Evolutionary conservation across 2,329 filamentous ascomycete species (phyloP), one percentile per base, ranked within the genome.

Genomic region (Remersonia thermophila): DNA sequence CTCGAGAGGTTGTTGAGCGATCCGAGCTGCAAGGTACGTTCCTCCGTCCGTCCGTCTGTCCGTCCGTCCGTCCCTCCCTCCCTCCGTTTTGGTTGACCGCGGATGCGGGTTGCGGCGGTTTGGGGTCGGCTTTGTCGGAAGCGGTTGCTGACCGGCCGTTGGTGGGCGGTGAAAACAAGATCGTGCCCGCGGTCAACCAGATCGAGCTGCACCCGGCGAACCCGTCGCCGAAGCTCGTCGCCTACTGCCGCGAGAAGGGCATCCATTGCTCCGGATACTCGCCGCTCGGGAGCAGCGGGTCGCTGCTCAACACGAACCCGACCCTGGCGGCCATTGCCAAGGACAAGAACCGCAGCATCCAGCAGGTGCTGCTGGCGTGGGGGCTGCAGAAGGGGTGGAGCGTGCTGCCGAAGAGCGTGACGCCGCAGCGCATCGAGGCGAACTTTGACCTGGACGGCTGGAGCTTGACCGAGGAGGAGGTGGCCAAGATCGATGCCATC

Each of bases 331-430:
- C 67, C 41, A 62, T 85, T 34, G 80, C 80, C 23, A 61, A 77
- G 54, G 60, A 58, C 47, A 81, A 82, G 63, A 71, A 71, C 53
- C 77, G 77, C 65, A 76, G 77, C 11, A 66, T 72, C 8, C 78
- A 86, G 64, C 81, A 93, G 67, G 73, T 86, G 35, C 62, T 91
- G 50, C 62, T 93, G 45, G 66, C 77, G 50, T 93, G 84, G 83
- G 84, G 83, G 45, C 62, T 93, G 37, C 74, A 82, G 56, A 77
- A 85, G 54, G 83, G 80, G 40, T 84, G 79, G 66, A 81, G 75
- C 46, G 83, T 93, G 35, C 85, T 93, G 51, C 84, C 84, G 51
- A 93, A 93, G 71, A 81, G 73, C 35, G 80, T 87, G 40, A 86
- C 73, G 47, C 71, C 76, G 47, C 66, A 66, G 36, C 73, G 84